These are phyloP conservation scores for Ophiorrhiza pumila DNA, from an alignment of 257 asterid genomes.

Conservation along the genomic window DNA sequence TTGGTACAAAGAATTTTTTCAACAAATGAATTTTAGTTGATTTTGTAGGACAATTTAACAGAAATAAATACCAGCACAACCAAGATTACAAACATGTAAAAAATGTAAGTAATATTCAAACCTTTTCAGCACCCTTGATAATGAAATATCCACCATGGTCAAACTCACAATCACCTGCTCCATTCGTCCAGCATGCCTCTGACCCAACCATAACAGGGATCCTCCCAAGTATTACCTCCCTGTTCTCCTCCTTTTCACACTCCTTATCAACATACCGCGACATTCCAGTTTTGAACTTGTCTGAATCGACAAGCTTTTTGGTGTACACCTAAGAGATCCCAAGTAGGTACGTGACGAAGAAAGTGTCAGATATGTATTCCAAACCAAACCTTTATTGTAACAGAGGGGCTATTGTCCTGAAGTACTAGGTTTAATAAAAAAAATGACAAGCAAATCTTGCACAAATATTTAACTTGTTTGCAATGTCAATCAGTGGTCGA, in stretches of 20 bases:
- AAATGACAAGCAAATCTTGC: neutral
- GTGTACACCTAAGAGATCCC: constrained; percentile 55
- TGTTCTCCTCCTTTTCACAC: constrained; percentile 30
- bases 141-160: constrained; percentile 90
- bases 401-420: neutral
- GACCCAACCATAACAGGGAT: constrained; percentile 93
- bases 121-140: constrained; percentile 97
- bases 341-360: neutral
- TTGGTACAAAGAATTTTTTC: neutral
- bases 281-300: constrained; percentile 75
- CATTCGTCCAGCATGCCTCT: constrained; percentile 66
- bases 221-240: constrained; percentile 53
- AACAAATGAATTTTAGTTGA: neutral
- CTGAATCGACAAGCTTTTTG: constrained; percentile 54
- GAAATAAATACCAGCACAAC: neutral
- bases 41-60: neutral
- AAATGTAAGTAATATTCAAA: constrained; percentile 21
- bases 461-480: neutral
- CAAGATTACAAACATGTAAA: neutral
- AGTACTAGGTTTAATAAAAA: neutral
- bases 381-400: neutral
- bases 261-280: constrained; percentile 48
- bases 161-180: constrained; percentile 64
- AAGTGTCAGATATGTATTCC: neutral
- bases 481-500: neutral